A percentile compares a stretch with the other conserved stretches of the same genome.
Evolutionary conservation across 768 basidiomycete species (phyloP).

Genomic region (Phanerochaete carnosa): DNA sequence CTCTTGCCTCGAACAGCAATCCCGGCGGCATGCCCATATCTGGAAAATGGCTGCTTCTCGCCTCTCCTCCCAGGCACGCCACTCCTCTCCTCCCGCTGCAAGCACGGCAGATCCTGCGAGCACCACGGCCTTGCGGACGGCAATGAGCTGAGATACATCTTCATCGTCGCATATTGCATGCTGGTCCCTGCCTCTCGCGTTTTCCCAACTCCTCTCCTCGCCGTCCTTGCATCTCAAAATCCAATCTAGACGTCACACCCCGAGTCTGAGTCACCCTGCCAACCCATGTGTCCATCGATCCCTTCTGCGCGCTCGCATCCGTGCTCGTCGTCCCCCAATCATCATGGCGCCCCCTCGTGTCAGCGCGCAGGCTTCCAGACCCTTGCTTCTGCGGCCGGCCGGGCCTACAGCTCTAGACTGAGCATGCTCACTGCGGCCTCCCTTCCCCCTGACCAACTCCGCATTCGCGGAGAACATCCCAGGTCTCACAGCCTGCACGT

Average conservation of each 20-base stretch:
- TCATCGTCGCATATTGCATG: not conserved
- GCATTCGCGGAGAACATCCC: conserved; percentile 2
- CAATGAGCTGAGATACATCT: too few relatives aligned
- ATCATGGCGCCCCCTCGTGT: not conserved
- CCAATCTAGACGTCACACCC: not conserved
- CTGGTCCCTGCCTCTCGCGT: not conserved
- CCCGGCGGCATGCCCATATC: conserved; percentile 21
- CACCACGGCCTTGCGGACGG: too few relatives aligned
- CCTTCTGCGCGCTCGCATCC: not conserved
- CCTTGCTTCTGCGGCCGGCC: not conserved
- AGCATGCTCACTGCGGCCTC: not conserved
- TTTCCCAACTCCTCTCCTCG: too few relatives aligned
- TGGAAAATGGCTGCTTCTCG: not conserved
- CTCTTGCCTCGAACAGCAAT: conserved; percentile 8
- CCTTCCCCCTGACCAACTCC: not conserved
- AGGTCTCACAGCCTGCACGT: not conserved
- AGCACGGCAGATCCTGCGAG: not conserved
- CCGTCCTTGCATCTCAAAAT: too few relatives aligned
- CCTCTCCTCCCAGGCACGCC: not conserved
- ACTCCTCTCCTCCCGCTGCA: not conserved
- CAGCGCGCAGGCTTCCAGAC: not conserved
- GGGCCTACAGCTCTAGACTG: not conserved
- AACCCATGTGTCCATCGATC: not conserved
- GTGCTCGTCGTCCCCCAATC: not conserved
- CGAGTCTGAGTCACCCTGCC: not conserved